Conservation (phyloP, 306 rosid genomes). For the Aeschynomene evenia region DNA sequence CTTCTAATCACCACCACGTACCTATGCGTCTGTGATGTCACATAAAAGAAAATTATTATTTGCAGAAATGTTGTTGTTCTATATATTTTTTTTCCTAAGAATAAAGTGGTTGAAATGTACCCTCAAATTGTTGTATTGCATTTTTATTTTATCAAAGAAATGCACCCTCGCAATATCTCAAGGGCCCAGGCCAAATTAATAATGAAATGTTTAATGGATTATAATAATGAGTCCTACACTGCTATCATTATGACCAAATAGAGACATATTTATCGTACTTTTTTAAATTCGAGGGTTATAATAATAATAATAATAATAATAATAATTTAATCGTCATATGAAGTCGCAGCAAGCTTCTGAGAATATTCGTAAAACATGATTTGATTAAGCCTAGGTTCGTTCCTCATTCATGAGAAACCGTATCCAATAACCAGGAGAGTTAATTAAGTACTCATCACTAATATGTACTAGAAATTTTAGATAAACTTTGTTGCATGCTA, state of each 20-base stretch:
- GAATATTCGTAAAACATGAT: constrained; percentile 27
- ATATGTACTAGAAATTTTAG: background rate
- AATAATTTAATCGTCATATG: constrained; percentile 4
- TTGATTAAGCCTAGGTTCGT: background rate
- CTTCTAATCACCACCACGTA: constrained; percentile 36
- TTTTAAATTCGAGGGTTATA: background rate
- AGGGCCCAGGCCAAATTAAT: constrained; percentile 26
- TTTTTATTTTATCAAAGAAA: background rate
- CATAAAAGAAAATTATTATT: constrained; percentile 12
- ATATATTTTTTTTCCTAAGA: constrained; percentile 23
- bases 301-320: background rate
- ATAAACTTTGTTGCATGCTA: background rate
- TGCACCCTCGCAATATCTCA: constrained; percentile 18
- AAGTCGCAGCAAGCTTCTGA: constrained; percentile 16
- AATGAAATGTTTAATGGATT: background rate
- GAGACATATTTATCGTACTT: constrained; percentile 14
- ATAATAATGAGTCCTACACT: constrained; percentile 24
- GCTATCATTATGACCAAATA: constrained; percentile 27
- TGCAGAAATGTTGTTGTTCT: constrained; percentile 1
- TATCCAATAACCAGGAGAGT: background rate
- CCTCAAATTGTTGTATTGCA: background rate
- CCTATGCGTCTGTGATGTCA: constrained; percentile 23
- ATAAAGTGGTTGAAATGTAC: constrained; percentile 32
- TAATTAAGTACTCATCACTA: background rate
- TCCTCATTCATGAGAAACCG: background rate